Evolutionary conservation across 768 basidiomycete species (phyloP), one percentile per base, ranked within the genome.

Genomic region (Mycena metata): DNA sequence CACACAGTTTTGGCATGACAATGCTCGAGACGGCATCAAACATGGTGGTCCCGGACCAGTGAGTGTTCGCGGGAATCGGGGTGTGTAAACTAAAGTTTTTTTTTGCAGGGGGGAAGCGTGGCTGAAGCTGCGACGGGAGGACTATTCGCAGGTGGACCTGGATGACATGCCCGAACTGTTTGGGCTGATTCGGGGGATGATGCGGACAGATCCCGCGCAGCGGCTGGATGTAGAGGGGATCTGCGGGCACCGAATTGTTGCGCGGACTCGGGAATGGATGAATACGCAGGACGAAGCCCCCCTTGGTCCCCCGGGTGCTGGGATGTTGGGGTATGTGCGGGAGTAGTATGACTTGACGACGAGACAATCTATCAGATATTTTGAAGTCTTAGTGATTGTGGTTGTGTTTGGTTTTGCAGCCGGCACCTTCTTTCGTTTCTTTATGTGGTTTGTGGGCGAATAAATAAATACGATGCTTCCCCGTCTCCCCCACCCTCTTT

Each of bases 41-140:
- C 77, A 96, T 99, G 75, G 89, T 98, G 58, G 95, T 99, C 51
- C 98, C 98, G 80, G 96, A 96, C 82, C 96, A 93, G 95, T 95
- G 76, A 85, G 96, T 89, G 62, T 68, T 68, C 64, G 63, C 59
- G 72, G 50, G 33, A 62, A 43, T 63, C 75, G 72, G 70, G 60
- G 55, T 70, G 65, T 74, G 67, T 76, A 79, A 76, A 13, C 30
- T 45, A n/a, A 42, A n/a, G 41, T n/a, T 16, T 3, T 0, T 39
- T 75, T 69, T 10, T 39, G 74, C 76, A 96, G 96, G 85, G 97
- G 97, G 26, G 90, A 93, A 57, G 88, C 92, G 1, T 99, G 98
- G 98, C 96, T 98, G 75, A 90, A 92, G 70, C 85, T 99, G 41
- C 91, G 98, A 63, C 88, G 89, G 64, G 93, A 97, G 77, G 94